Evolutionary conservation across 139 green algal species (phyloP).

Genomic region (Axilococcus clingmanii): DNA sequence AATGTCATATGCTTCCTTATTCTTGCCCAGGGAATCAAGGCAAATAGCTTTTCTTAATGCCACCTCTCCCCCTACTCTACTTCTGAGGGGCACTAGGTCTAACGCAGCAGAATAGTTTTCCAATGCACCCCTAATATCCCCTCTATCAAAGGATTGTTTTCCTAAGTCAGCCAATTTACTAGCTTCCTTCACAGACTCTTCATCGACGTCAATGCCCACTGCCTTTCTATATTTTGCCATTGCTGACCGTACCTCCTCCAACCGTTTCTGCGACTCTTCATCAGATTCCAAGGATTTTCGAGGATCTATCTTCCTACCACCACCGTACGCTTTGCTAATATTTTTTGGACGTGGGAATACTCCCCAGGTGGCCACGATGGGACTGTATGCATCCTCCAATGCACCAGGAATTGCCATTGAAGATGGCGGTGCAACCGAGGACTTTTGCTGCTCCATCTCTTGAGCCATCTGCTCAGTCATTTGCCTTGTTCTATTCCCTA

Average conservation of each 20-base stretch:
- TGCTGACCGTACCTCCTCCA: slow-evolving; percentile 6
- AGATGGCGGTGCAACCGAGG: background rate
- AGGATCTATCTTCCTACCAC: slow-evolving; percentile 60
- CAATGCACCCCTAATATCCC: slow-evolving; percentile 21
- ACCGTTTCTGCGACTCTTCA: slow-evolving; percentile 28
- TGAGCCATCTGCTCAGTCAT: slow-evolving; percentile 4
- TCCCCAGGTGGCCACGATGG: slow-evolving; percentile 60
- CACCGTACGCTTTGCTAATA: slow-evolving; percentile 71
- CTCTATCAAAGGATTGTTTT: slow-evolving; percentile 30
- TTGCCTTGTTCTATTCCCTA: slow-evolving; percentile 3
- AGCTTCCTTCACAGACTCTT: slow-evolving; percentile 26
- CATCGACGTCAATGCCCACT: slow-evolving; percentile 46
- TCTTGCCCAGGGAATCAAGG: slow-evolving; percentile 64
- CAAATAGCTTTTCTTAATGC: slow-evolving; percentile 69
- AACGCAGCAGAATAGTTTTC: slow-evolving; percentile 21
- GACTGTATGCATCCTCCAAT: slow-evolving; percentile 31
- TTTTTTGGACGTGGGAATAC: slow-evolving; percentile 74
- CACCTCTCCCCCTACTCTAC: slow-evolving; percentile 49
- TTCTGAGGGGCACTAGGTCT: slow-evolving; percentile 24
- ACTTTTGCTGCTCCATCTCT: background rate
- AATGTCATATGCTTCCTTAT: slow-evolving; percentile 45
- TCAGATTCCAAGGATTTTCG: slow-evolving; percentile 50
- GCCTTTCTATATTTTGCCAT: slow-evolving; percentile 19
- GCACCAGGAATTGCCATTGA: background rate
- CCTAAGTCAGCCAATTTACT: slow-evolving; percentile 28